Base-by-base conservation (phyloP, 768 basidiomycete species). In the Xerocomus brunneocitrinus region DNA sequence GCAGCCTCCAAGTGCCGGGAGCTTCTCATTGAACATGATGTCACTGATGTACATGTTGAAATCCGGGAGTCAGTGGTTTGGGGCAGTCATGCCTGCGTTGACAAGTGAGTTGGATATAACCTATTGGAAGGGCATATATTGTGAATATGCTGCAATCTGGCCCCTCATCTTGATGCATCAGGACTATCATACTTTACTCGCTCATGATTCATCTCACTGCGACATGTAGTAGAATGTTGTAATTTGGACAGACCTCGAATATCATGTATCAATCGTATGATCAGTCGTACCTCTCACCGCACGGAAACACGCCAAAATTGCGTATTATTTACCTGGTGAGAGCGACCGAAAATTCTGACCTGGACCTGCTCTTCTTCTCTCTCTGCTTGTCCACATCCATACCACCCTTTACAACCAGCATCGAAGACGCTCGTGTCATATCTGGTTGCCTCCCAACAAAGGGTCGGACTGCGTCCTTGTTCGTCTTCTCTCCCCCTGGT, bases 401-500 rank as follows among this genome's bases (percentile, higher is more conserved):
- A 30, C 52, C 25, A 30, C 42, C 19, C 47, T 49, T 65, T n/a
- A 51, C 47, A 28, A 58, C 22, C 40, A 47, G 30, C 63, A 57
- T 52, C 31, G 65, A 58, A 31, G 59, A 55, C 25, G 54, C 32
- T 28, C 58, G 62, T 3, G 55, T 54, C 47, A 61, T 46, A 25
- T 57, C 52, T 12, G 67, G 62, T 39, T 50, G 58, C 38, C 51
- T 64, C 24, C 59, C 64, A 8, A 67, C 34, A 53, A 70, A 68
- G 7, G 69, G 64, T 39, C 22, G 58, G 40, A 65, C 56, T 2
- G 31, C n/a, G 6, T 55, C 59, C 34, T 54, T 59, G 39, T 22
- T 38, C 39, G 16, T 63, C 39, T 66, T 60, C 27, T 72, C 63
- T 57, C 77, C 79, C 49, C 77, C 72, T 51, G 75, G 73, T 5